Conservation (phyloP, 2,329 filamentous ascomycete species). For the Calonectria honghensis region DNA sequence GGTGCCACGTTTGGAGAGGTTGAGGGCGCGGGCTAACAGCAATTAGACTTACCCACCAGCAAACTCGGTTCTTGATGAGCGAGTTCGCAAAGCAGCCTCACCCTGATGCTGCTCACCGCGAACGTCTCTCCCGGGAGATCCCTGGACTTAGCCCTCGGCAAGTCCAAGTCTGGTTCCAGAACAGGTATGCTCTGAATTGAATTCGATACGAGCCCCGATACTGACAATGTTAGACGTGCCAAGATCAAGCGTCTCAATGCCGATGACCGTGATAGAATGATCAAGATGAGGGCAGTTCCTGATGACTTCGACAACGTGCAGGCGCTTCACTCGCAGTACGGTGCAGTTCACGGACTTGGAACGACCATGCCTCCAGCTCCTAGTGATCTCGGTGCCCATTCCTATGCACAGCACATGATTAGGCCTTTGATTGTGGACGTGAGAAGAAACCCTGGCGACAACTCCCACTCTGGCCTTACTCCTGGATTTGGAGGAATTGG, state of each 20-base stretch:
- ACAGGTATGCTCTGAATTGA: conserved; percentile 78
- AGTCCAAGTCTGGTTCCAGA: conserved; percentile 99
- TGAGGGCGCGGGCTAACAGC: conserved; percentile 58
- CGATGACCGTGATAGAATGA: conserved; percentile 82
- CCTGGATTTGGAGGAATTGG: conserved; percentile 80
- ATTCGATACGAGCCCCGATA: neutral
- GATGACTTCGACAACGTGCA: conserved; percentile 83
- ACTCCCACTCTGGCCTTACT: conserved; percentile 80
- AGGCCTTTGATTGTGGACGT: conserved; percentile 82
- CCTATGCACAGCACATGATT: conserved; percentile 77
- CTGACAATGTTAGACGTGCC: conserved; percentile 71
- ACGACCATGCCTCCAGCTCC: conserved; percentile 67
- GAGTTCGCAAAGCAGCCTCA: conserved; percentile 97
- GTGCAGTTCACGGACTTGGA: conserved; percentile 73
- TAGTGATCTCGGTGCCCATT: conserved; percentile 68
- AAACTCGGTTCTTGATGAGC: conserved; percentile 98
- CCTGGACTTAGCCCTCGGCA: conserved; percentile 93
- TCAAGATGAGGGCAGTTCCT: conserved; percentile 82
- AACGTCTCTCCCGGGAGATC: conserved; percentile 91
- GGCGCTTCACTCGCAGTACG: conserved; percentile 80
- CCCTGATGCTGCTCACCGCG: conserved; percentile 92
- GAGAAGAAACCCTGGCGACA: conserved; percentile 78
- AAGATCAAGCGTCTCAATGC: conserved; percentile 83
- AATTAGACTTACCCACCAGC: conserved; percentile 90
- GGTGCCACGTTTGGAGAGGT: conserved; percentile 33